Evolutionary conservation across 139 green algal genomes (phyloP), one percentile per base, ranked within the genome.

Genomic region (Chlamydomonas sp.): DNA sequence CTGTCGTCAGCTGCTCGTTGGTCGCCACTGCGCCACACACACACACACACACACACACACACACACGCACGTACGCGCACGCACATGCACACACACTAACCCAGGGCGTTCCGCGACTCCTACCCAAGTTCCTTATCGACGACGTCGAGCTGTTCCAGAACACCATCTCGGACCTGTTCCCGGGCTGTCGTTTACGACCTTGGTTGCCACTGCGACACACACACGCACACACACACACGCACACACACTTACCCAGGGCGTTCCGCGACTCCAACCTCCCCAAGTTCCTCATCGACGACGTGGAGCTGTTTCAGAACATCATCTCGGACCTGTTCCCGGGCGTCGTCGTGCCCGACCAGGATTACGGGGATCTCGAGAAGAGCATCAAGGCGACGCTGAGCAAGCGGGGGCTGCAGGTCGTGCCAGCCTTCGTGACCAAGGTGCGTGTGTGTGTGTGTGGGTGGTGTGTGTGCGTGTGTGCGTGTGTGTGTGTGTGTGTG

Each of bases 121-220:
- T 96, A 61, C 88, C 90, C 26, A 96, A 96, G 81, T 94, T 96
- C 72, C 79, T 96, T 38, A 54, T 74, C 22, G 84, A 87, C 37
- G 90, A 96, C 65, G 75, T 84, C 58, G 76, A 87, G 71, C 82
- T 96, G 28, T 94, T 96, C 79, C 67, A 84, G 58, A 85, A 88
- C 74, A 91, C 94, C 76, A 86, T 96, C 47, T 76, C 49, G 2
- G 90, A 96, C 81, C 81, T 96, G 8, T 96, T 96, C 82, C 90
- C 90, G 3, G 86, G 81, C 4, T n/a, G n/a, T n/a, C n/a, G n/a
- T n/a, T n/a, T n/a, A n/a, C n/a, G n/a, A n/a, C n/a, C n/a, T n/a
- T n/a, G n/a, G n/a, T n/a, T n/a, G n/a, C n/a, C n/a, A n/a, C n/a
- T n/a, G n/a, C n/a, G n/a, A n/a, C n/a, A n/a, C n/a, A n/a, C n/a